These are phyloP conservation scores for Talaromyces islandicus DNA, from an alignment of 2,329 filamentous ascomycete genomes.

Conservation along the genomic window DNA sequence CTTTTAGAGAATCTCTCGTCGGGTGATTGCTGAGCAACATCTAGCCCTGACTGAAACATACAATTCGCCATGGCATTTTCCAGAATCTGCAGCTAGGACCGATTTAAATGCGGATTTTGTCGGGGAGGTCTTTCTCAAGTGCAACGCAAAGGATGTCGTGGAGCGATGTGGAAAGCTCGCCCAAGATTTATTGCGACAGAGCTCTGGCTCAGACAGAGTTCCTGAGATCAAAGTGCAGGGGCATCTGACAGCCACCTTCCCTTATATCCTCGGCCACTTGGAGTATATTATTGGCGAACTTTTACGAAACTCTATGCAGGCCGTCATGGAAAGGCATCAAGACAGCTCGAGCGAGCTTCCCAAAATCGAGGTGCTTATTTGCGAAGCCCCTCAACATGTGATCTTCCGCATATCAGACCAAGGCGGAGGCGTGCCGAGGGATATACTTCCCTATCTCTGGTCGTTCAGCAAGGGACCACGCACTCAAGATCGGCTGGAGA, in stretches of 20 bases:
- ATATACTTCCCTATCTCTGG: conserved; percentile 86
- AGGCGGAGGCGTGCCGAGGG: conserved; percentile 81
- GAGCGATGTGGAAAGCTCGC: conserved; percentile 74
- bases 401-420: conserved; percentile 95
- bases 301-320: conserved; percentile 89
- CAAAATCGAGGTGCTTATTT: conserved; percentile 89
- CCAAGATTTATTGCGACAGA: conserved; percentile 65
- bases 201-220: conserved; percentile 66
- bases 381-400: conserved; percentile 88
- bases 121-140: conserved; percentile 90
- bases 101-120: conserved; percentile 74
- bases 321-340: conserved; percentile 70
- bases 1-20: conserved; percentile 75
- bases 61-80: conserved; percentile 83
- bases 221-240: conserved; percentile 80
- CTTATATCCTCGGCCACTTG: conserved; percentile 90
- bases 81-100: conserved; percentile 62
- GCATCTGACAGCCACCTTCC: conserved; percentile 84
- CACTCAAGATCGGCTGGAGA: conserved; percentile 69
- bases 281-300: conserved; percentile 97
- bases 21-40: conserved; percentile 96
- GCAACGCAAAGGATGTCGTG: conserved; percentile 84
- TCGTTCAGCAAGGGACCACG: conserved; percentile 92
- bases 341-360: conserved; percentile 51
- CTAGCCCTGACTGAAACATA: conserved; percentile 92